Conservation (phyloP, 352 stramenopile genomes). For the Pythium apleroticum region DNA sequence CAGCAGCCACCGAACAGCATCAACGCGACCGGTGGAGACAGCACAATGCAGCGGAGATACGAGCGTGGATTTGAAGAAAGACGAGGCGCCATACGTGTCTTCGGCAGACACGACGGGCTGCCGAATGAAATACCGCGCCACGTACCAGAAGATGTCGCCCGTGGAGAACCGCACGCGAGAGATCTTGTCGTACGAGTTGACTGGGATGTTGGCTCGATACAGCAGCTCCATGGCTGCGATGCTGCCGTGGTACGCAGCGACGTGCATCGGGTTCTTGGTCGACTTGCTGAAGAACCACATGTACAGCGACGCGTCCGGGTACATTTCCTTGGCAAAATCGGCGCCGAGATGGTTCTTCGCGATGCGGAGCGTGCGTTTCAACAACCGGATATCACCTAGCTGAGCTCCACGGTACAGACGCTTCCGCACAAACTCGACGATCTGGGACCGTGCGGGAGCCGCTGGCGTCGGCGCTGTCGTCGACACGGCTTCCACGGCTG, state of each 20-base stretch:
- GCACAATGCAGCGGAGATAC: conserved; percentile 79
- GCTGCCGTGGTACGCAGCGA: conserved; percentile 78
- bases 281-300: conserved; percentile 73
- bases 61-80: conserved; percentile 71
- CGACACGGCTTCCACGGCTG: neutral
- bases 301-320: conserved; percentile 62
- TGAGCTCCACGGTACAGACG: conserved; percentile 72
- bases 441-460: conserved; percentile 25
- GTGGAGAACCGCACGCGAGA: conserved; percentile 75
- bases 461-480: conserved; percentile 22
- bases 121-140: conserved; percentile 69
- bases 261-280: conserved; percentile 85
- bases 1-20: conserved; percentile 73
- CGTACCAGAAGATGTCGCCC: conserved; percentile 81
- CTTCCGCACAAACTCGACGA: conserved; percentile 63
- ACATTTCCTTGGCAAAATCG: conserved; percentile 61
- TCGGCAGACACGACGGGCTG: conserved; percentile 66
- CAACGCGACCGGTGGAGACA: conserved; percentile 69
- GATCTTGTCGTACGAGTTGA: conserved; percentile 84
- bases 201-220: conserved; percentile 46
- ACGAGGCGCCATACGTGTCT: conserved; percentile 52
- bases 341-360: conserved; percentile 50
- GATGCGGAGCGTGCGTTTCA: conserved; percentile 58
- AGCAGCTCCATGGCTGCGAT: conserved; percentile 73
- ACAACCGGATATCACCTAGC: conserved; percentile 56